Evolutionary conservation across 179 eudicot genomes (phyloP).

Genomic region (Camellia oleifera): DNA sequence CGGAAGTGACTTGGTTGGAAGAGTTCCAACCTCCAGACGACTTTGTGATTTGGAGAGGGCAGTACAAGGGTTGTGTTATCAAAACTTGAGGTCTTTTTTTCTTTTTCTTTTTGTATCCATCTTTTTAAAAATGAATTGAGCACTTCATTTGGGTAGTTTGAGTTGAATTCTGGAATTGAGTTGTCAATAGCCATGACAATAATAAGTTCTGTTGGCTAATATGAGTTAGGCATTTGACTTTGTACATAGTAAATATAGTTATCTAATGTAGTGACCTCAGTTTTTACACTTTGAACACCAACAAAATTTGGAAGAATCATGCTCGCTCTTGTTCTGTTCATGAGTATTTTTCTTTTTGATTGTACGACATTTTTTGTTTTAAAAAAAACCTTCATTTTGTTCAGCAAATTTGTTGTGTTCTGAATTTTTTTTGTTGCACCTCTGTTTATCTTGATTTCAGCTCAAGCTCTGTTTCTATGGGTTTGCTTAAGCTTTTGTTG

Average conservation of each 20-base stretch:
- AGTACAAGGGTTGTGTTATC: conserved; percentile 68
- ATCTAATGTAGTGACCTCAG: conserved; percentile 6
- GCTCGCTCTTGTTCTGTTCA: background rate
- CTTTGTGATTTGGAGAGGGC: conserved; percentile 76
- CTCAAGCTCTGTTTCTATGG: no score
- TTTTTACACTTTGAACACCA: background rate
- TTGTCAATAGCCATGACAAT: conserved; percentile 18
- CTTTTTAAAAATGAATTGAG: conserved; percentile 7
- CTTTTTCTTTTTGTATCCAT: background rate
- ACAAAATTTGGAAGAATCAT: background rate
- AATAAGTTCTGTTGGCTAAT: conserved; percentile 7
- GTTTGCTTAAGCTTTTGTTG: no score
- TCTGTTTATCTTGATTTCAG: background rate
- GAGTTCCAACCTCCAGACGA: conserved; percentile 87
- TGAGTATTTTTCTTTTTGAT: background rate
- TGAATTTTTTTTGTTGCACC: background rate
- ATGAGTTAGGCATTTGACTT: conserved; percentile 18
- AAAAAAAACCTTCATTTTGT: background rate
- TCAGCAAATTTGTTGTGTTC: background rate
- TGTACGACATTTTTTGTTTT: no score
- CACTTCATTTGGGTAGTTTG: background rate
- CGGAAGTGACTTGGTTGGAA: conserved; percentile 84
- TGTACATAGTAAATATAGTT: conserved; percentile 5
- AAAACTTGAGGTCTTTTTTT: conserved; percentile 25
- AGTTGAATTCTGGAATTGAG: conserved; percentile 12